Conservation (phyloP, 441 rosid genomes). For the Euphorbia schlechtendalii region DNA sequence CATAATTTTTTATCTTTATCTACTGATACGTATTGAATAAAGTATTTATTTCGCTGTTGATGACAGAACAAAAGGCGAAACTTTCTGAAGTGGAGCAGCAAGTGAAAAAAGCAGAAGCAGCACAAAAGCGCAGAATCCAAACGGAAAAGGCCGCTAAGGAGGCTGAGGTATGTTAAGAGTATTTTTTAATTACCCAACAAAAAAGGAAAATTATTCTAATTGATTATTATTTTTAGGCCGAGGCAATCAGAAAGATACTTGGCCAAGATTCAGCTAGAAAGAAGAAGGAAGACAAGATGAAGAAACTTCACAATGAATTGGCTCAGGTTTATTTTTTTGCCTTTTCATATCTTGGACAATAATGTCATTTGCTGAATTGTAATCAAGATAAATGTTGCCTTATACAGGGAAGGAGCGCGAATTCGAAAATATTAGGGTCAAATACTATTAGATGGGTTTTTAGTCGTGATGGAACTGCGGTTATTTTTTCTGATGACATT, state of each 20-base stretch:
- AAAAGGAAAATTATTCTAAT: not conserved
- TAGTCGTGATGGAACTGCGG: slow-evolving; percentile 67
- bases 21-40: not conserved
- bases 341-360: not conserved
- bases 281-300: slow-evolving; percentile 79
- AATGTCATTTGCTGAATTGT: slow-evolving; percentile 10
- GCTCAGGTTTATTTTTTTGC: slow-evolving; percentile 37
- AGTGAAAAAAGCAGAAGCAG: slow-evolving; percentile 82
- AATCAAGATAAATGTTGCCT: slow-evolving; percentile 8
- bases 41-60: slow-evolving; percentile 1
- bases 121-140: slow-evolving; percentile 81
- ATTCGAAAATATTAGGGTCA: slow-evolving; percentile 34
- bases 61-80: slow-evolving; percentile 66
- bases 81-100: slow-evolving; percentile 75
- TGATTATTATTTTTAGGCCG: slow-evolving; percentile 42
- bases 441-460: slow-evolving; percentile 54
- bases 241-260: slow-evolving; percentile 86
- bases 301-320: slow-evolving; percentile 60
- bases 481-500: slow-evolving; percentile 62
- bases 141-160: slow-evolving; percentile 85
- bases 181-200: not conserved
- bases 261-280: slow-evolving; percentile 88
- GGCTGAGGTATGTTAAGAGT: slow-evolving; percentile 53
- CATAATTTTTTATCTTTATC: too few relatives aligned
- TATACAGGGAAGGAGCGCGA: slow-evolving; percentile 60